Percentiles rank a stretch among this genome's conserved stretches.
Evolutionary conservation across 1,284 basidiomycete species (phyloP).

Genomic region (Wolfiporia cocos): DNA sequence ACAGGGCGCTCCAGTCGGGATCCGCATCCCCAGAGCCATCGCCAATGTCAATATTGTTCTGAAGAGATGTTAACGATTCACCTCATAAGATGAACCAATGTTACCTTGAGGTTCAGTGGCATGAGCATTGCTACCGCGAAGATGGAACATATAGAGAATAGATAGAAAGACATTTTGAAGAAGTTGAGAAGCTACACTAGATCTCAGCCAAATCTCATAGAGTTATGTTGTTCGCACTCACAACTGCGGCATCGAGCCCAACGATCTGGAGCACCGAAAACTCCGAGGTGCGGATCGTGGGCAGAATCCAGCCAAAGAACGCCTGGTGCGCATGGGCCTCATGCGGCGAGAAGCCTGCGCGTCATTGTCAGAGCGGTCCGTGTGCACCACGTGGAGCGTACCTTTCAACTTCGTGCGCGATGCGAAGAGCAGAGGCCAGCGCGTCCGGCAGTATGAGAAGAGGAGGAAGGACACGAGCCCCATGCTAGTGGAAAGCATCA

Average conservation of each 20-base stretch:
- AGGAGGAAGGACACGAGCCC: conserved; percentile 79
- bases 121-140: conserved; percentile 79
- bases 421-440: conserved; percentile 88
- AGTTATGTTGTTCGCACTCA: too few relatives aligned
- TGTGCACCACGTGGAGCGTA: conserved; percentile 23
- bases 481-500: conserved; percentile 73
- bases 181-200: conserved; percentile 93
- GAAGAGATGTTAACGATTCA: conserved; percentile 15
- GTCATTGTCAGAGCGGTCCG: conserved; percentile 6
- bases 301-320: conserved; percentile 94
- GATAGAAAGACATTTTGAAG: conserved; percentile 90
- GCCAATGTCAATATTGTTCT: conserved; percentile 70
- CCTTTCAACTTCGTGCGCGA: conserved; percentile 94
- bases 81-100: conserved; percentile 15
- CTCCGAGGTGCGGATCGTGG: conserved; percentile 87
- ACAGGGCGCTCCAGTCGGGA: conserved; percentile 26
- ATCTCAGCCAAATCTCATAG: too few relatives aligned
- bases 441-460: conserved; percentile 83
- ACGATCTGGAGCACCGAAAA: conserved; percentile 95
- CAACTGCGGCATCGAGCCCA: conserved; percentile 93
- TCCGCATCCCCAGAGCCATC: conserved; percentile 48
- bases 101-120: conserved; percentile 84
- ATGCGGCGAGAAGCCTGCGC: conserved; percentile 87
- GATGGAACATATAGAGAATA: conserved; percentile 83
- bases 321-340: conserved; percentile 79